Conservation (phyloP, 164 flowering plant genomes). For the Platanus orientalis region DNA sequence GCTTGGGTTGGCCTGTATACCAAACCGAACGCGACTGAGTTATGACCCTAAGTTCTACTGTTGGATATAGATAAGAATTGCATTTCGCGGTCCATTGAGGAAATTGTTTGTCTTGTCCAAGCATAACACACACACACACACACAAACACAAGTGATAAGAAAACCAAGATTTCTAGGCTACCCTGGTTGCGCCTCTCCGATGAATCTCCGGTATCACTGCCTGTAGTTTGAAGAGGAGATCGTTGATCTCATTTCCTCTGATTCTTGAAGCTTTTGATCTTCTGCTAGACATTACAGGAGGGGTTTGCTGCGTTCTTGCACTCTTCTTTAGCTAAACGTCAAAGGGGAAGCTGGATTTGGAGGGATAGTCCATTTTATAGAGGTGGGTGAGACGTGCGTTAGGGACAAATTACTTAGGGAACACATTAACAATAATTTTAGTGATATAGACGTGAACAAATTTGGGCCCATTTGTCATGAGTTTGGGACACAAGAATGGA, state of each 20-base stretch:
- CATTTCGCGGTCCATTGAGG: too few species aligned
- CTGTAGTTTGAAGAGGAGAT: slow-evolving; percentile 24
- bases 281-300: slow-evolving; percentile 20
- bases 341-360: not conserved
- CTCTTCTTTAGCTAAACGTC: not conserved
- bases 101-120: too few species aligned
- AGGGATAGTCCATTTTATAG: not conserved
- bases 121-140: too few species aligned
- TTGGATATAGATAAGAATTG: too few species aligned
- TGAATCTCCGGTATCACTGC: slow-evolving; percentile 19
- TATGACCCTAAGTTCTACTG: too few species aligned
- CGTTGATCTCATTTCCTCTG: slow-evolving; percentile 22
- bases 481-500: slow-evolving; percentile 5
- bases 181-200: slow-evolving; percentile 14
- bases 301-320: not conserved
- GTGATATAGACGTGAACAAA: not conserved
- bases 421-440: too few species aligned
- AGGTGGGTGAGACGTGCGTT: not conserved
- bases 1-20: too few species aligned
- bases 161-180: not conserved
- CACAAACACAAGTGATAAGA: too few species aligned
- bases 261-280: slow-evolving; percentile 8
- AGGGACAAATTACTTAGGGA: too few species aligned
- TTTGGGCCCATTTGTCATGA: slow-evolving; percentile 10
- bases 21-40: too few species aligned